Base-by-base conservation (phyloP, 768 basidiomycete genomes). In the Amanita fuliginea region DNA sequence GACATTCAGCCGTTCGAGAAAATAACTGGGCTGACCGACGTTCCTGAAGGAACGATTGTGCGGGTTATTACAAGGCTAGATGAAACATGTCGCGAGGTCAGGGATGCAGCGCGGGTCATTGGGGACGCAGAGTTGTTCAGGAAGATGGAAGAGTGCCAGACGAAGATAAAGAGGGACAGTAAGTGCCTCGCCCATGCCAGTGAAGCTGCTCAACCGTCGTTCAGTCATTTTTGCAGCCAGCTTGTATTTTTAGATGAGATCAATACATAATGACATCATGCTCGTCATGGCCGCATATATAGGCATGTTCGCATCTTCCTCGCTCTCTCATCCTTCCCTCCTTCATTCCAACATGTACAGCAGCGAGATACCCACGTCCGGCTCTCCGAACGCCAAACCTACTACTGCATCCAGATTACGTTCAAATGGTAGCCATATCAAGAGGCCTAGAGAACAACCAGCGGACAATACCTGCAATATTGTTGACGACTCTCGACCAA, bases 61-160 rank as follows among this genome's bases (percentile, higher is more conserved):
- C 80, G 96, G 41, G 87, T 90, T 48, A 97, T 99, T 60, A 97
- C 91, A 2, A 80, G 96, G 8, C 68, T 98, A 44, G 96, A 99
- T 60, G 95, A 98, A 67, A 95, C 93, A 0, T 98, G 96, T 63
- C 73, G 94, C 42, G 96, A 99, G 66, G 93, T 99, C 4, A 67
- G 95, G 57, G 96, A 99, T 64, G 95, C 95, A 2, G 96, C 96
- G 6, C 78, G 96, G 30, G 94, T 98, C 34, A 96, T 98, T 46
- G 96, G 96, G 2, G 96, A 98, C 64, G 85, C 86, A 19, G 92
- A 89, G 44, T 66, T 99, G 35, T 96, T 97, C 75, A 87, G 86
- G 66, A 98, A 98, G 64, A 96, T 98, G 93, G 95, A 97, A 59
- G 89, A 92, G 57, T 83, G 88, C 0, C 94, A 97, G 60, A 77